Percentiles rank a stretch among this genome's conserved stretches.
Evolutionary conservation across 1,139 yeast genomes (phyloP).

Genomic region (Candida sp.): DNA sequence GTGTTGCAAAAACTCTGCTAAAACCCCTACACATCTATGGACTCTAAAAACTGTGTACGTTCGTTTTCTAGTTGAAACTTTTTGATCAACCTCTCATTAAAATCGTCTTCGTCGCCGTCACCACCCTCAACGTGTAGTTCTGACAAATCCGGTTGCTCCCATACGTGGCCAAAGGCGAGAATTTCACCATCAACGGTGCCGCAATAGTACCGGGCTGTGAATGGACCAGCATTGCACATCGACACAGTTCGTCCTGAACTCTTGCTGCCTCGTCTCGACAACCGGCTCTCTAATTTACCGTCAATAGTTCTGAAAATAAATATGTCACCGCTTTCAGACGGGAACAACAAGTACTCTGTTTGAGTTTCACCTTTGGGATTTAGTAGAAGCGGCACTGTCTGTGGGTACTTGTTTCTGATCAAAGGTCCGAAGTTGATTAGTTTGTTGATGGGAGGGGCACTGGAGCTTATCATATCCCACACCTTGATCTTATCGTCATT

Average conservation of each 20-base stretch:
- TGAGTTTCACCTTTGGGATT: constrained; percentile 53
- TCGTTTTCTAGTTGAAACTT: constrained; percentile 8
- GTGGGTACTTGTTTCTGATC: constrained; percentile 66
- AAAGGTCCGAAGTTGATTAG: constrained; percentile 80
- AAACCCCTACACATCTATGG: background rate
- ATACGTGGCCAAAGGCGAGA: constrained; percentile 50
- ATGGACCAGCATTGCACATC: constrained; percentile 52
- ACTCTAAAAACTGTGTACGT: constrained; percentile 12
- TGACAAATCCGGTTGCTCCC: constrained; percentile 21
- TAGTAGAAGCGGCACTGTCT: constrained; percentile 47
- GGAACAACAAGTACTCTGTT: constrained; percentile 63
- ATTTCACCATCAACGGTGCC: constrained; percentile 67
- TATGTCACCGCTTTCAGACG: constrained; percentile 83
- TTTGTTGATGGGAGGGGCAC: constrained; percentile 58
- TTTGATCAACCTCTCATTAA: constrained; percentile 10
- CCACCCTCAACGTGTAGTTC: constrained; percentile 14
- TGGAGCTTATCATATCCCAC: constrained; percentile 61
- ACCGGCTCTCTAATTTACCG: constrained; percentile 64
- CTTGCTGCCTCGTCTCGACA: constrained; percentile 41
- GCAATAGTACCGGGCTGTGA: constrained; percentile 46
- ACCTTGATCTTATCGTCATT: constrained; percentile 77
- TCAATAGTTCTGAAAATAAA: constrained; percentile 64
- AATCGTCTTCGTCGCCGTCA: constrained; percentile 8
- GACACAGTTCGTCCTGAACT: constrained; percentile 49
- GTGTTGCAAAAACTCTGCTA: background rate